These are phyloP conservation scores for Mallotus nudiflorus DNA, from an alignment of 345 rosid species.

Conservation along the genomic window DNA sequence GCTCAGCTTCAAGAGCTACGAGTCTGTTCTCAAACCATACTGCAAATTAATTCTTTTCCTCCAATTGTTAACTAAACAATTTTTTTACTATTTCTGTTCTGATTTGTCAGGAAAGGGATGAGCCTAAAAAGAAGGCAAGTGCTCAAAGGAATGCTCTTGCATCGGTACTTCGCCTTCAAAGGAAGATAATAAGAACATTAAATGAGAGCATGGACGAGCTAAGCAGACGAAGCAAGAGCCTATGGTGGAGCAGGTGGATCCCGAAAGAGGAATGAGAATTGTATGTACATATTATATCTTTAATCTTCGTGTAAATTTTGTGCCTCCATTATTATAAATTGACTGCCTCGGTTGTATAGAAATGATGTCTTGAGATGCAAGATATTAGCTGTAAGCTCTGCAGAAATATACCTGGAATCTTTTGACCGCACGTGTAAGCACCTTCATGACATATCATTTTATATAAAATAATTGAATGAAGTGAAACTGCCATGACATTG, in stretches of 20 bases:
- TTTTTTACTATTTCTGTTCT: background rate
- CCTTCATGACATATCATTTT: slow-evolving; percentile 8
- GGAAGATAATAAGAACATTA: slow-evolving; percentile 68
- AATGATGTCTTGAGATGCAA: slow-evolving; percentile 21
- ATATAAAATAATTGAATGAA: slow-evolving; percentile 7
- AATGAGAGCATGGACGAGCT: slow-evolving; percentile 81
- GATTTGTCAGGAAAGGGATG: slow-evolving; percentile 48
- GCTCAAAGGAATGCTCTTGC: slow-evolving; percentile 75
- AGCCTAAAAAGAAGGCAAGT: slow-evolving; percentile 61
- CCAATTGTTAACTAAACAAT: background rate
- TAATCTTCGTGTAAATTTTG: slow-evolving; percentile 27
- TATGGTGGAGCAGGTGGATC: slow-evolving; percentile 99
- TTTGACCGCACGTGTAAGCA: slow-evolving; percentile 25
- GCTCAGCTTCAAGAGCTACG: slow-evolving; percentile 81
- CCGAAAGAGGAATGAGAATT: slow-evolving; percentile 71
- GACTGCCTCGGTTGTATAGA: slow-evolving; percentile 16
- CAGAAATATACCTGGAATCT: slow-evolving; percentile 32
- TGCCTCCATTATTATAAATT: slow-evolving; percentile 11
- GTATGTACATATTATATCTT: slow-evolving; percentile 20
- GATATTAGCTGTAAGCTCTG: slow-evolving; percentile 30
- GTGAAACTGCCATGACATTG: slow-evolving; percentile 15
- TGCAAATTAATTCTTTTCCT: background rate
- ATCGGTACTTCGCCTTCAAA: slow-evolving; percentile 68
- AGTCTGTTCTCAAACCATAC: slow-evolving; percentile 41
- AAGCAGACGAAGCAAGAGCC: slow-evolving; percentile 61